These are phyloP conservation scores for Venturiaceae sp. DNA, from an alignment of 2,329 filamentous ascomycete genomes.

Conservation along the genomic window DNA sequence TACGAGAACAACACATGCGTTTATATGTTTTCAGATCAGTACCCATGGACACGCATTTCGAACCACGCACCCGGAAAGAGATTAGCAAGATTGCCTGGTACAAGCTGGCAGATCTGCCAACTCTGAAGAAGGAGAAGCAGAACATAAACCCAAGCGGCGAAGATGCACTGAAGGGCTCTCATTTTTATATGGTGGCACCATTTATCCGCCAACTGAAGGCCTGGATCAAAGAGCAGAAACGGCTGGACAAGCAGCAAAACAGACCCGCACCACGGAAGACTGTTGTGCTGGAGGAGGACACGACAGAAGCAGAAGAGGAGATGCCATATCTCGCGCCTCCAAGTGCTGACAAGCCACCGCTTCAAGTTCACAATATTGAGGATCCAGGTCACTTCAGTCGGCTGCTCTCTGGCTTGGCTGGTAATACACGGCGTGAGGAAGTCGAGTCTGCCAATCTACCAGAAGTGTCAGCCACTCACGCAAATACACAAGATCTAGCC, in stretches of 20 bases:
- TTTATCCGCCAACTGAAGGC: slow-evolving; percentile 79
- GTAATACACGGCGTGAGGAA: neutral
- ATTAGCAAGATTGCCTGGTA: slow-evolving; percentile 92
- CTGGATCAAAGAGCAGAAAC: slow-evolving; percentile 82
- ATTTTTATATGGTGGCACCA: slow-evolving; percentile 97
- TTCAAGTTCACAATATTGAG: neutral
- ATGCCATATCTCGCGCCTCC: neutral
- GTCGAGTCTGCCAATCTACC: neutral
- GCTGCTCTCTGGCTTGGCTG: slow-evolving; percentile 4
- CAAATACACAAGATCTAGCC: slow-evolving; percentile 30
- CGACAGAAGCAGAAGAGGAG: slow-evolving; percentile 5
- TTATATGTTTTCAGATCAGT: slow-evolving; percentile 88
- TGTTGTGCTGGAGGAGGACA: slow-evolving; percentile 15
- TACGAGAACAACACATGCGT: slow-evolving; percentile 86
- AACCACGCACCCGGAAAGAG: slow-evolving; percentile 87
- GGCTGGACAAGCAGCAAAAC: slow-evolving; percentile 47
- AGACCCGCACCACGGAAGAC: slow-evolving; percentile 7
- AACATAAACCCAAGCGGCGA: slow-evolving; percentile 47
- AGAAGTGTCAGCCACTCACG: neutral
- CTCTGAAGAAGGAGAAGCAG: slow-evolving; percentile 54
- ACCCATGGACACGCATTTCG: slow-evolving; percentile 77
- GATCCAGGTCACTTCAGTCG: neutral
- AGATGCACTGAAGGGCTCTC: slow-evolving; percentile 59
- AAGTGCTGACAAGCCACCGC: neutral
- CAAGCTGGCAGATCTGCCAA: slow-evolving; percentile 77